phyloP scores from a whole-genome alignment of 805 yeast species.

The Cephaloascus albidus region DNA sequence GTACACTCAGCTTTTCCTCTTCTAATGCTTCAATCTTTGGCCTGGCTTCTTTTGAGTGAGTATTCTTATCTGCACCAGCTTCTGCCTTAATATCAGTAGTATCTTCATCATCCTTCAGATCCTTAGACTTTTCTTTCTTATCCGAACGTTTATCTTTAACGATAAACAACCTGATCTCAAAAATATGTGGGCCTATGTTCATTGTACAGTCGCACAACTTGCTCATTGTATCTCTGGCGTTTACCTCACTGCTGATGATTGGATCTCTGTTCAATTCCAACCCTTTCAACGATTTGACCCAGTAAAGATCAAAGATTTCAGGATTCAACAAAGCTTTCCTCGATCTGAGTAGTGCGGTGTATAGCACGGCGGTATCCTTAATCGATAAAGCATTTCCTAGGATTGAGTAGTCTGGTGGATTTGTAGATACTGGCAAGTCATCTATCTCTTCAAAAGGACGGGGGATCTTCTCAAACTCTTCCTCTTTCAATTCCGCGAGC shows the following conservation, averaged over 20 bases:
- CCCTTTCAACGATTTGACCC: conserved; percentile 31
- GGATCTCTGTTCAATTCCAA: conserved; percentile 18
- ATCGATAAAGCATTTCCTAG: conserved; percentile 59
- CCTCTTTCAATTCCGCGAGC: neutral
- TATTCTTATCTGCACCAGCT: conserved; percentile 3
- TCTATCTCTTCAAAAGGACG: conserved; percentile 61
- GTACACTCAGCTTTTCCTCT: neutral
- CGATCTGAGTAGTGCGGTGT: conserved; percentile 65
- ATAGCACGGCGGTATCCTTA: conserved; percentile 64
- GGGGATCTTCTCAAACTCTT: conserved; percentile 17
- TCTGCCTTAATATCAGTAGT: neutral
- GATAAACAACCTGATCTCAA: conserved; percentile 72
- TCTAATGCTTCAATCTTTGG: conserved; percentile 3
- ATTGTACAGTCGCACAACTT: conserved; percentile 72
- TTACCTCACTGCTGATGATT: conserved; percentile 28
- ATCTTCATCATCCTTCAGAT: conserved; percentile 7
- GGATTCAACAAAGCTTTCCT: conserved; percentile 59
- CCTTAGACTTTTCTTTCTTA: conserved; percentile 23
- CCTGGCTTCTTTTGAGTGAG: conserved; percentile 1
- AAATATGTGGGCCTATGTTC: conserved; percentile 75
- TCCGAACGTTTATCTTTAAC: conserved; percentile 72
- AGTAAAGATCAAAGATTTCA: conserved; percentile 65
- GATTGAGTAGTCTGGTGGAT: conserved; percentile 53
- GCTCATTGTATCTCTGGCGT: conserved; percentile 80
- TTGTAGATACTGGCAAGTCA: conserved; percentile 58